A percentile compares a stretch with the other conserved stretches of the same genome.
phyloP scores from a whole-genome alignment of 352 stramenopile species.

The Peronospora farinosa region DNA sequence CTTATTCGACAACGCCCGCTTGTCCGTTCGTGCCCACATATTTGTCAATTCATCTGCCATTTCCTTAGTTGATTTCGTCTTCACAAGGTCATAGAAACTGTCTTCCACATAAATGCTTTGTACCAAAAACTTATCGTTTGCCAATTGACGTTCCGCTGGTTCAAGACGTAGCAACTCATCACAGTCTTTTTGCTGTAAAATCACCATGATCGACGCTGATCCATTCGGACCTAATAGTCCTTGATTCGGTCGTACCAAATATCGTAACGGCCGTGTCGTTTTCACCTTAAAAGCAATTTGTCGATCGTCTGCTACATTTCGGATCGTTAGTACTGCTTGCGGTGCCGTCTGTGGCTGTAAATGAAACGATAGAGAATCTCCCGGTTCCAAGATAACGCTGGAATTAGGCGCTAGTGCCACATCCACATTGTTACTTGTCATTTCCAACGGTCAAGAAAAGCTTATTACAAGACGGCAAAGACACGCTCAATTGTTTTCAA shows the following conservation, averaged over 20 bases:
- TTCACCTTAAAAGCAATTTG: slow-evolving; percentile 89
- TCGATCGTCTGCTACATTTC: slow-evolving; percentile 70
- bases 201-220: slow-evolving; percentile 77
- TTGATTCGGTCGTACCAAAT: slow-evolving; percentile 86
- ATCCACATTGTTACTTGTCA: slow-evolving; percentile 48
- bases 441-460: slow-evolving; percentile 6
- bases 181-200: slow-evolving; percentile 86
- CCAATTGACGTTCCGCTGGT: slow-evolving; percentile 65
- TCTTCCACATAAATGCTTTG: slow-evolving; percentile 83
- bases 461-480: no score
- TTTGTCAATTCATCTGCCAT: slow-evolving; percentile 84
- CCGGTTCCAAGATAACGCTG: slow-evolving; percentile 75
- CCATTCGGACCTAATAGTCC: slow-evolving; percentile 75
- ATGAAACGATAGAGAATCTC: slow-evolving; percentile 74
- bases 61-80: slow-evolving; percentile 83
- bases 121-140: slow-evolving; percentile 88
- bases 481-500: slow-evolving; percentile 25
- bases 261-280: slow-evolving; percentile 82
- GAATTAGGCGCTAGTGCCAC: slow-evolving; percentile 61
- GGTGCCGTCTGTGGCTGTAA: slow-evolving; percentile 54
- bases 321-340: slow-evolving; percentile 77
- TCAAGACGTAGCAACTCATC: slow-evolving; percentile 79
- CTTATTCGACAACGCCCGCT: slow-evolving; percentile 80
- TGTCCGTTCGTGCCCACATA: slow-evolving; percentile 80
- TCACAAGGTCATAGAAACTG: slow-evolving; percentile 79